These are phyloP conservation scores for Colletotrichum sp. DNA, from an alignment of 2,329 filamentous ascomycete species.

Conservation along the genomic window DNA sequence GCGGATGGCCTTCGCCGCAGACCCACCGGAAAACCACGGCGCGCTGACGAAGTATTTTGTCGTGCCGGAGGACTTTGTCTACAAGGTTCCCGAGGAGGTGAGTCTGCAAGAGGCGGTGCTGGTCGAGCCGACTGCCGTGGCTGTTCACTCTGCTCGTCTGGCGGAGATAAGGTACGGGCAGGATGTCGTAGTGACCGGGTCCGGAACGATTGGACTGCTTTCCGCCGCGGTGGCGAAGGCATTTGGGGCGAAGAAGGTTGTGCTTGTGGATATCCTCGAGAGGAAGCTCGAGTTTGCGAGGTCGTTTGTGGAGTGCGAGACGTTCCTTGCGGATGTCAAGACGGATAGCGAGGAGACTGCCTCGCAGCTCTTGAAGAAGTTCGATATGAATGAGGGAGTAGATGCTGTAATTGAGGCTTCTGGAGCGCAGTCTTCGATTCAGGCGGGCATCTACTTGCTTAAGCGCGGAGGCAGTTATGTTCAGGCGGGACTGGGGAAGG, in stretches of 20 bases:
- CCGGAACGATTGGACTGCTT: conserved; percentile 9
- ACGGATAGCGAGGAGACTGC: neutral
- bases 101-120: conserved; percentile 19
- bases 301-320: neutral
- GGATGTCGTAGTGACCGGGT: neutral
- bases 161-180: conserved; percentile 3
- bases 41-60: conserved; percentile 80
- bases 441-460: neutral
- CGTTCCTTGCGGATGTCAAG: neutral
- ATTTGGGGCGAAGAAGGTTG: neutral
- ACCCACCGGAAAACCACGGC: conserved; percentile 77
- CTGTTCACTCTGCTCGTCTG: neutral
- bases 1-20: conserved; percentile 82
- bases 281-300: neutral
- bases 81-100: conserved; percentile 74
- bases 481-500: neutral
- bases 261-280: conserved; percentile 10
- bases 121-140: conserved; percentile 7
- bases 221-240: neutral
- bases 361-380: neutral
- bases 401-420: neutral
- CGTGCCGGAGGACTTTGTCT: conserved; percentile 82
- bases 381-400: neutral
- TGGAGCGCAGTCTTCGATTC: neutral
- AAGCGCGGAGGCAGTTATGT: conserved; percentile 1